Conservation (phyloP, 768 basidiomycete genomes). For the Mycena olivaceomarginata region DNA sequence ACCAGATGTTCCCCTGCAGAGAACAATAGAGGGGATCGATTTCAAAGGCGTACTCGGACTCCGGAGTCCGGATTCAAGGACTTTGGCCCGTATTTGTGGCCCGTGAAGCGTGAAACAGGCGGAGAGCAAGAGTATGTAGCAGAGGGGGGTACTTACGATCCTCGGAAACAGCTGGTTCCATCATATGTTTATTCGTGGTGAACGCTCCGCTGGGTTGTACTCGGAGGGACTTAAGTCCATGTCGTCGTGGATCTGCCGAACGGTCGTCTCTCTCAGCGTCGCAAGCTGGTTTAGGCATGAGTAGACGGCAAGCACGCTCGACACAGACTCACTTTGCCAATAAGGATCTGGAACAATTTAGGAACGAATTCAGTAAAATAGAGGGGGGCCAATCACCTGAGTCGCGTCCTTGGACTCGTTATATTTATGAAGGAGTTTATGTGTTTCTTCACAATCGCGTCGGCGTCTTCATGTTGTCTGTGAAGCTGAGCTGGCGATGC, state of each 20-base stretch:
- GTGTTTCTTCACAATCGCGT: slow-evolving; percentile 78
- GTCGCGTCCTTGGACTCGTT: slow-evolving; percentile 91
- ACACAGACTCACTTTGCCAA: slow-evolving; percentile 76
- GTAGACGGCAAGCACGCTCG: slow-evolving; percentile 5
- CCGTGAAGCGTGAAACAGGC: too few species aligned
- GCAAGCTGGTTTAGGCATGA: slow-evolving; percentile 74
- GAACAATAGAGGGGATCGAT: too few species aligned
- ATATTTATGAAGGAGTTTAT: slow-evolving; percentile 85
- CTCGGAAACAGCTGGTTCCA: too few species aligned
- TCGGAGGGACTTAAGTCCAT: too few species aligned
- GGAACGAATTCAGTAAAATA: slow-evolving; percentile 9
- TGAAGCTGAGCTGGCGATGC: neutral
- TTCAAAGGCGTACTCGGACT: too few species aligned
- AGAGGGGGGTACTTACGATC: too few species aligned
- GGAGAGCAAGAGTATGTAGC: too few species aligned
- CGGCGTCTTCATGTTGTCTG: slow-evolving; percentile 67
- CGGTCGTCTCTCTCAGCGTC: slow-evolving; percentile 77
- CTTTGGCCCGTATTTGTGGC: too few species aligned
- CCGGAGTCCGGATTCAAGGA: too few species aligned
- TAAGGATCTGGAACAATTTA: slow-evolving; percentile 73
- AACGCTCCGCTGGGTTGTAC: too few species aligned
- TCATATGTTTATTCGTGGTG: too few species aligned
- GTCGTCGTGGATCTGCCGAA: slow-evolving; percentile 85
- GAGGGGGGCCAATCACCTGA: slow-evolving; percentile 68
- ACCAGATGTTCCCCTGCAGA: too few species aligned